Base-by-base conservation (phyloP, 495 filamentous ascomycete genomes). In the Ascobolus immersus region DNA sequence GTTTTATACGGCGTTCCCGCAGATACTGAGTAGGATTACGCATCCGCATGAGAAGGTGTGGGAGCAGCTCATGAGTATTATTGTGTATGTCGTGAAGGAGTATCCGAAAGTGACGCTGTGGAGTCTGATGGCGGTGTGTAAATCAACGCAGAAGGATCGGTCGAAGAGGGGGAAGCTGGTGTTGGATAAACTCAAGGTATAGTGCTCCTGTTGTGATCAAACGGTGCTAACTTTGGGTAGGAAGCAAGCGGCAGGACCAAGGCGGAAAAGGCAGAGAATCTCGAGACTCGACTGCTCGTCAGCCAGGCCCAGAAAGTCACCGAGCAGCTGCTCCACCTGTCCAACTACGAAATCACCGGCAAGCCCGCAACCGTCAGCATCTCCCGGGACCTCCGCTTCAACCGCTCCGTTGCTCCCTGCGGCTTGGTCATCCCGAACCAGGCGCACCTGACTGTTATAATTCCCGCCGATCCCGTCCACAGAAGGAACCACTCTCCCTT, bases 41-140 rank as follows among this genome's bases (percentile, higher is more conserved):
- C 84, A 94, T 55, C 67, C 76, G 0, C 76, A 90, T 50, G 43
- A 41, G 14, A 64, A 69, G 7, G 77, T 92, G 12, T 82, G 73
- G 50, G 62, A 67, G 29, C 50, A 77, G 9, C 60, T 99, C 21
- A 61, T 73, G 32, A 60, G 58, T 15, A 78, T 91, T 39, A 80
- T 94, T 29, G 54, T 71, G 23, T 86, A 76, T 46, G 74, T 90
- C 26, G 71, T 91, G 17, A 56, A 66, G 14, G 52, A 63, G 11
- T 70, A 91, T 48, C 84, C 86, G 2, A 73, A 77, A 44, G 86
- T 94, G 52, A 74, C 82, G n/a, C 51, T 94, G 29, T 99, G 86
- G 89, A 77, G 69, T 39, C 55, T 94, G 9, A 64, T 93, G 33
- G 77, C 84, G 4, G 71, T 91, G 13, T 71, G 76, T 43, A 66